Evolutionary conservation across 345 rosid genomes (phyloP), one percentile per base, ranked within the genome.

Genomic region (Salix udensis): DNA sequence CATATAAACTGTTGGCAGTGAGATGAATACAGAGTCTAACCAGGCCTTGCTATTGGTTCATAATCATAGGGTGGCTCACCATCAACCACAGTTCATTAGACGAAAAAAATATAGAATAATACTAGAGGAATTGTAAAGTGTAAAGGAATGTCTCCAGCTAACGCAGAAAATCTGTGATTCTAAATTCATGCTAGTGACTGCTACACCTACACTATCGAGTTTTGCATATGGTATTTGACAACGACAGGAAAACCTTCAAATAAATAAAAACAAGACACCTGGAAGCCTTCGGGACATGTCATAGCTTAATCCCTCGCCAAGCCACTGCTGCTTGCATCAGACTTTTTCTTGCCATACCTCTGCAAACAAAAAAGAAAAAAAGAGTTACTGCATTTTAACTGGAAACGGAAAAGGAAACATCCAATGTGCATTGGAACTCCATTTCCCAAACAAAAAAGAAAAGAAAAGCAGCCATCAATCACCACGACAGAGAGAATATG

Each of bases 311-410:
- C 93, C 68, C 31, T 75, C 52, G 18, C 52, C 13, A 70, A 28
- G 65, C 88, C 80, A 31, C 78, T 67, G 78, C 82, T 77, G 48
- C 82, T 81, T 8, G 88, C 77, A 62, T 72, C 76, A 11, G 81
- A 55, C 42, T 19, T 82, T 77, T 81, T 88, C 73, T 85, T 85
- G 0, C 64, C 78, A 48, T 88, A 87, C 74, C 67, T 85, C 92
- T 87, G 86, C 73, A 24, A 74, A 72, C 19, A 71, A 26, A 13
- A 46, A 77, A 70, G 75, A 70, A 12, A 31, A 42, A 42, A 23
- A 19, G 68, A 61, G 72, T 72, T 42, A 46, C 37, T 24, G 50
- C 18, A 9, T 75, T 69, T 58, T 52, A 67, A 52, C 16, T 34
- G 26, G 23, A 60, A 61, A 46, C 37, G 37, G 18, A 37, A 12